Evolutionary conservation across 306 rosid genomes (phyloP).

Genomic region (Quercus wislizeni): DNA sequence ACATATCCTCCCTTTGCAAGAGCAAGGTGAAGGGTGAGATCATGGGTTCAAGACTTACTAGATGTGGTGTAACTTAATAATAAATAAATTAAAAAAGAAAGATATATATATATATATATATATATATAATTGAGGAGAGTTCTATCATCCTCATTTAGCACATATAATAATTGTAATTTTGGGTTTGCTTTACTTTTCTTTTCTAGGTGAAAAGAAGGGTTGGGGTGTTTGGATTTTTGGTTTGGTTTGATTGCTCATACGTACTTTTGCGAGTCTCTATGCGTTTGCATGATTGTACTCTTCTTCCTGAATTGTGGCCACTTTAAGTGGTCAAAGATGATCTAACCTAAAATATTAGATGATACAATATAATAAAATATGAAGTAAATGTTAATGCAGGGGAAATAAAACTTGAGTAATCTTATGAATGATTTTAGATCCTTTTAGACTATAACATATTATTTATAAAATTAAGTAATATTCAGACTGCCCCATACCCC

Average conservation of each 20-base stretch:
- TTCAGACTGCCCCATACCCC: no score
- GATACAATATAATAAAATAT: not conserved
- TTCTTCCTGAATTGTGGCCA: not conserved
- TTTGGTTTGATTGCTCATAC: not conserved
- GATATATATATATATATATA: rapidly evolving
- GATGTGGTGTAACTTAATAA: no score
- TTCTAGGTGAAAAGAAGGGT: not conserved
- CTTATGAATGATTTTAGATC: not conserved
- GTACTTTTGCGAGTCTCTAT: not conserved
- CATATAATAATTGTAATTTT: not conserved
- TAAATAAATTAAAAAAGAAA: no score
- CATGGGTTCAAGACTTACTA: no score
- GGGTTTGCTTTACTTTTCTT: not conserved
- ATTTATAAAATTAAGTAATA: no score
- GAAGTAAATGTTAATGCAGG: not conserved
- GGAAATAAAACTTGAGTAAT: not conserved
- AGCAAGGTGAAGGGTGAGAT: no score
- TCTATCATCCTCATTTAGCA: not conserved
- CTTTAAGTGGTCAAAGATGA: not conserved
- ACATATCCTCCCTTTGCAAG: no score
- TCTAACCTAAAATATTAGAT: not conserved
- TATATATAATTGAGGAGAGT: no score
- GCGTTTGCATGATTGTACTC: not conserved
- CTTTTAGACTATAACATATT: not conserved
- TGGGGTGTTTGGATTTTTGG: not conserved